These are phyloP conservation scores for Artomyces pyxidatus DNA, from an alignment of 768 basidiomycete species.

Conservation along the genomic window DNA sequence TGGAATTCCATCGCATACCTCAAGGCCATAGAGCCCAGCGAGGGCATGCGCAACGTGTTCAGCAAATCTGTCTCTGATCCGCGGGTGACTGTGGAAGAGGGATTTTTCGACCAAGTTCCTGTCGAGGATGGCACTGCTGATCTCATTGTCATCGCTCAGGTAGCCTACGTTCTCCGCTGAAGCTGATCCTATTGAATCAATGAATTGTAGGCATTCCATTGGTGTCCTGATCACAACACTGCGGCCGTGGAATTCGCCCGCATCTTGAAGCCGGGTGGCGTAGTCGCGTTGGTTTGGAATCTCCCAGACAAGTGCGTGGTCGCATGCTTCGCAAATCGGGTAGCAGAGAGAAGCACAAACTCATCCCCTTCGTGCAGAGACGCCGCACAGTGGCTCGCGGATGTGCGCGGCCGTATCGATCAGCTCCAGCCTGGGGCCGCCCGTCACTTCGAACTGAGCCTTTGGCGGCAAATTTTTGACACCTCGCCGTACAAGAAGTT, in stretches of 20 bases:
- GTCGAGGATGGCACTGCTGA: constrained; percentile 67
- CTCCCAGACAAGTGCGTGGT: constrained; percentile 63
- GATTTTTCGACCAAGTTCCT: constrained; percentile 62
- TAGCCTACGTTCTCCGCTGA: no score
- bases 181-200: no score
- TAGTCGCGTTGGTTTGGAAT: constrained; percentile 81
- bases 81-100: constrained; percentile 47
- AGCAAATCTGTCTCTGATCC: constrained; percentile 42
- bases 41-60: constrained; percentile 79
- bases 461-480: constrained; percentile 68
- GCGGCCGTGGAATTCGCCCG: constrained; percentile 73
- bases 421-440: constrained; percentile 58
- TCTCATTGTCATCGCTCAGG: constrained; percentile 68
- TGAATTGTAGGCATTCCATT: constrained; percentile 82
- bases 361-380: no score
- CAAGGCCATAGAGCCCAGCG: constrained; percentile 74
- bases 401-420: constrained; percentile 64
- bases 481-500: constrained; percentile 47
- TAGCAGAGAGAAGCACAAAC: no score
- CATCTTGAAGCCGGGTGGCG: constrained; percentile 69
- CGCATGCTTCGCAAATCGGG: neutral
- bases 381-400: constrained; percentile 63
- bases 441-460: constrained; percentile 72
- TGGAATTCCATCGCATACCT: constrained; percentile 48
- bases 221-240: constrained; percentile 73